Evolutionary conservation across 192 early-diverging fungal genomes (phyloP).

Genomic region (Coemansia aciculifera): DNA sequence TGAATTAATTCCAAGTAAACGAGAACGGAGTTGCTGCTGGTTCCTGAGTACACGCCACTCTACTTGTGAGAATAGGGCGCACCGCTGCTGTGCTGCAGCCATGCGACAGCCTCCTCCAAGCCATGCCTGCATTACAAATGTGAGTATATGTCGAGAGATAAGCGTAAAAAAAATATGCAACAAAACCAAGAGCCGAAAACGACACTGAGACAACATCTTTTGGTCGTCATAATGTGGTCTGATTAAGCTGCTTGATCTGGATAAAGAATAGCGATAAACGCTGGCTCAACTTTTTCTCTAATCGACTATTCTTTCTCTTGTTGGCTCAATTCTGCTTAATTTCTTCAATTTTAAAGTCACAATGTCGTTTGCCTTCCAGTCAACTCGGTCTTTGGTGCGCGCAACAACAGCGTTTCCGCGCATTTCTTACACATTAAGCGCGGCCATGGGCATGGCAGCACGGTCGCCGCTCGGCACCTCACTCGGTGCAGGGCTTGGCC

Average conservation of each 20-base stretch:
- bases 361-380: constrained; percentile 35
- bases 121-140: constrained; percentile 1
- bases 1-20: not conserved
- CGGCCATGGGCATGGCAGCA: constrained; percentile 9
- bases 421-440: constrained; percentile 11
- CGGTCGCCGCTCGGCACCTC: constrained; percentile 17
- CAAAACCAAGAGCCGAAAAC: not conserved
- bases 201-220: not conserved
- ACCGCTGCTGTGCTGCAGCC: constrained; percentile 2
- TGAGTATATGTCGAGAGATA: not conserved
- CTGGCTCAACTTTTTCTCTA: not conserved
- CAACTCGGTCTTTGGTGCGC: constrained; percentile 24
- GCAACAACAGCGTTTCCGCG: constrained; percentile 19
- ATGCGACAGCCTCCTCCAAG: not conserved
- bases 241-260: not conserved
- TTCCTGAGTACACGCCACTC: not conserved
- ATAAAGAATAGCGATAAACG: not conserved
- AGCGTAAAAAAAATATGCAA: not conserved
- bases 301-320: not conserved
- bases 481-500: constrained; percentile 26
- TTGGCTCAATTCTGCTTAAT: not conserved
- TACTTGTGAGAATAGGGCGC: not conserved
- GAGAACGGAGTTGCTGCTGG: not conserved
- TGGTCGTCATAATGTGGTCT: not conserved
- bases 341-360: constrained; percentile 1